A percentile compares a stretch with the other conserved stretches of the same genome.
Conservation (phyloP, 148 eudicot genomes). For the Suaeda aralocaspica region DNA sequence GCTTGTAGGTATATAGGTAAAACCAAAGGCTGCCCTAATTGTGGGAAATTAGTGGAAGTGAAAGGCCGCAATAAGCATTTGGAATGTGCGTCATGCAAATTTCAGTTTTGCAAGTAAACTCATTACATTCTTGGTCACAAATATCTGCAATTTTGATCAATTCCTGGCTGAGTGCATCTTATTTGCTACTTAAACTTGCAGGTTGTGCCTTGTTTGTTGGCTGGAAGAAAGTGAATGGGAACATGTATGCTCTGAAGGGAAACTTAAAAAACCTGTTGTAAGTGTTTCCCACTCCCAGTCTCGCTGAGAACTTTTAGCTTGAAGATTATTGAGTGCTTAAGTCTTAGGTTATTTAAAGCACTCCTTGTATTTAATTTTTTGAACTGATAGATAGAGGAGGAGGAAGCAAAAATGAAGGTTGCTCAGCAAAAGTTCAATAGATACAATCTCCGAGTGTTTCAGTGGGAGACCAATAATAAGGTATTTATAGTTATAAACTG, state of each 20-base stretch:
- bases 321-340: not conserved
- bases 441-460: not conserved
- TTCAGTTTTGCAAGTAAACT: constrained; percentile 24
- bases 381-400: constrained; percentile 1
- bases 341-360: not conserved
- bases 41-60: not conserved
- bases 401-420: not conserved
- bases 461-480: not conserved
- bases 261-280: not conserved
- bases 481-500: constrained; percentile 13
- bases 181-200: constrained; percentile 3
- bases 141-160: not conserved
- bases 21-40: constrained; percentile 15
- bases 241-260: constrained; percentile 16
- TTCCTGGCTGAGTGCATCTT: not conserved
- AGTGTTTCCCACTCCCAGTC: not conserved
- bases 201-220: constrained; percentile 21
- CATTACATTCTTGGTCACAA: not conserved
- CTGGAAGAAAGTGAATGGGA: not conserved
- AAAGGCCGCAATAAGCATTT: not conserved
- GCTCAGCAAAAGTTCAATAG: not conserved
- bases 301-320: not conserved
- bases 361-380: not conserved
- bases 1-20: constrained; percentile 1
- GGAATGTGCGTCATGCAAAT: constrained; percentile 12